Base-by-base conservation (phyloP, 2,329 filamentous ascomycete species). In the Fusarium oxysporum region DNA sequence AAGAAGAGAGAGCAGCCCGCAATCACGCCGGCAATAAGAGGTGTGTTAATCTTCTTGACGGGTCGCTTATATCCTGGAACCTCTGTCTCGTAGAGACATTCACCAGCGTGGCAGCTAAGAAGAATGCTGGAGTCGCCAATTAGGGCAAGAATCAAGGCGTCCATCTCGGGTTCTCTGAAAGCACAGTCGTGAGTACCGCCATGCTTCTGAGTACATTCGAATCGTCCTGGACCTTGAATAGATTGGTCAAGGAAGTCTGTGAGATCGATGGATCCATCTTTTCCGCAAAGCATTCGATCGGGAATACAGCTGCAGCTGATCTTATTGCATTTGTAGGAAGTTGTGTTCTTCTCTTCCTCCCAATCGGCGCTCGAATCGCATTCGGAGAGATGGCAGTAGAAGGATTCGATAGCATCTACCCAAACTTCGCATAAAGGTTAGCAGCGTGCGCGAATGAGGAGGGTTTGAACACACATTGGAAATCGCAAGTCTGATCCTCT, bases 31-130 rank as follows among this genome's bases (percentile, higher is more conserved):
- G 97, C 96, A 75, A 99, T 99, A 54, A 99, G 87, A 6, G 96
- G 96, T 0, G 96, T 98, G 81, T 99, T 99, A 83, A 99, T 98
- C 80, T 92, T 92, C 84, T 98, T 97, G 68, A 98, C 89, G 1
- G 96, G 95, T 25, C 92, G 89, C 74, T 92, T 88, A 79, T 97
- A 99, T 23, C 97, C 96, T 21, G 96, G 96, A 11, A 98, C 92
- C 78, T 98, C 93, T 10, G 95, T 97, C 80, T 93, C 90, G 82
- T 98, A 95, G 38, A 99, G 85, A 85, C 96, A 99, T 84, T 99
- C 96, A 67, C 96, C 96, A 30, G 95, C 90, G 68, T 91, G 86
- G 78, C 96, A 99, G 32, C 90, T 87, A 48, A 99, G 85, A 54
- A 92, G 89, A 78, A 99, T 99, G 80, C 93, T 97, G 59, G 91